Percentiles rank a stretch among this genome's conserved stretches.
phyloP scores from a whole-genome alignment of 257 asterid species.

The Craterostigma plantagineum region DNA sequence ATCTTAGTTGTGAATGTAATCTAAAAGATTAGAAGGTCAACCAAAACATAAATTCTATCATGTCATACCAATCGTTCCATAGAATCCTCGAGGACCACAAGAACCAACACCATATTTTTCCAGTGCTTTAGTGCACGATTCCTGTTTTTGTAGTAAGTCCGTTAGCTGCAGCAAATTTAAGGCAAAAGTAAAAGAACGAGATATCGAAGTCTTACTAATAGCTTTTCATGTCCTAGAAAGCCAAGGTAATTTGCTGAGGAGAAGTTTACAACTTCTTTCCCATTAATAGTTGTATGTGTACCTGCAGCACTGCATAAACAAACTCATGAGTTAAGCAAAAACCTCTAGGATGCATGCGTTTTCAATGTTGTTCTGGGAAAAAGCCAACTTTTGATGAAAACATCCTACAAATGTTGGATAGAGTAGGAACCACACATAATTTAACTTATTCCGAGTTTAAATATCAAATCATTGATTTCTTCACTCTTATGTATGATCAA shows the following conservation, averaged over 20 bases:
- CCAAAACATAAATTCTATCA: not conserved
- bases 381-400: too few relatives aligned
- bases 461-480: too few relatives aligned
- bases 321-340: slow-evolving; percentile 11
- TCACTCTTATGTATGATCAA: too few relatives aligned
- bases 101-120: slow-evolving; percentile 99
- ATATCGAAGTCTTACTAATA: slow-evolving; percentile 34
- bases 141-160: slow-evolving; percentile 26
- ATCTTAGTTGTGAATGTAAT: not conserved
- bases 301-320: slow-evolving; percentile 78
- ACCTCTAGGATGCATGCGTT: not conserved
- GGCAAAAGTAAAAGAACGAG: slow-evolving; percentile 7
- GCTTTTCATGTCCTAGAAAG: slow-evolving; percentile 57
- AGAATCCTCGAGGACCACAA: slow-evolving; percentile 98
- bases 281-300: slow-evolving; percentile 58
- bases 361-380: too few relatives aligned
- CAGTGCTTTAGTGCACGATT: slow-evolving; percentile 72
- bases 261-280: slow-evolving; percentile 66
- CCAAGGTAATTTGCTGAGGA: slow-evolving; percentile 94
- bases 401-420: too few relatives aligned
- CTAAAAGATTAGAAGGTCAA: not conserved
- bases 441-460: too few relatives aligned
- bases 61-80: slow-evolving; percentile 87
- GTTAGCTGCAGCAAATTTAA: slow-evolving; percentile 10
- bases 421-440: too few relatives aligned